Evolutionary conservation across 179 eudicot species (phyloP).

Genomic region (Vitellaria paradoxa): DNA sequence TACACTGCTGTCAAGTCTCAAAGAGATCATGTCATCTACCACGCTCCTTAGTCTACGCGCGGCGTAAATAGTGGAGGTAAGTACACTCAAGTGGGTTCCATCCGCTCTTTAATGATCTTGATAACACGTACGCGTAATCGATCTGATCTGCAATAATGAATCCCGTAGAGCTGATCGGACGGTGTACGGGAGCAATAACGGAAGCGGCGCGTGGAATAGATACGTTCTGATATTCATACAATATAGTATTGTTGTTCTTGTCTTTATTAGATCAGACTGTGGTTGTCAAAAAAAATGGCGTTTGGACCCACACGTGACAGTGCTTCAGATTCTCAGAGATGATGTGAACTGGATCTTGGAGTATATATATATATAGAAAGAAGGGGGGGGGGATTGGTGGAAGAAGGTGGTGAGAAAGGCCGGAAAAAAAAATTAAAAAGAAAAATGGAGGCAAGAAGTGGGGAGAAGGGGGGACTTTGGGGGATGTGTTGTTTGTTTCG

Average conservation of each 20-base stretch:
- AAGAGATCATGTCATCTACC: neutral
- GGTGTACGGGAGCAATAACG: neutral
- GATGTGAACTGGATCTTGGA: slow-evolving; percentile 24
- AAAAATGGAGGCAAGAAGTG: neutral
- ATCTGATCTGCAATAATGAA: neutral
- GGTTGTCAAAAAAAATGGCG: neutral
- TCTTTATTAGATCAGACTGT: neutral
- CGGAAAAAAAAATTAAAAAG: neutral
- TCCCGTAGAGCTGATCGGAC: neutral
- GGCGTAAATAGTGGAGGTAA: neutral
- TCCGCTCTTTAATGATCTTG: neutral
- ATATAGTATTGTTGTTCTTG: too few species aligned
- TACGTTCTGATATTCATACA: too few species aligned
- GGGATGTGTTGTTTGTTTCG: neutral
- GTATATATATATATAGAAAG: neutral
- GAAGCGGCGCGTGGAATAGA: neutral
- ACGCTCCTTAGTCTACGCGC: neutral
- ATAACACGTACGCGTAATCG: neutral
- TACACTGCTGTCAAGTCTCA: too few species aligned
- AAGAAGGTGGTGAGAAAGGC: neutral
- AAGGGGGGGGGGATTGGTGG: too few species aligned
- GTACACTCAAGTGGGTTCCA: neutral
- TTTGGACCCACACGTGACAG: slow-evolving; percentile 6
- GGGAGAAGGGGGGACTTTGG: neutral
- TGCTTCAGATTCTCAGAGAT: slow-evolving; percentile 1